Evolutionary conservation across 202 grass and related monocot genomes (phyloP).

Genomic region (Setaria italica): DNA sequence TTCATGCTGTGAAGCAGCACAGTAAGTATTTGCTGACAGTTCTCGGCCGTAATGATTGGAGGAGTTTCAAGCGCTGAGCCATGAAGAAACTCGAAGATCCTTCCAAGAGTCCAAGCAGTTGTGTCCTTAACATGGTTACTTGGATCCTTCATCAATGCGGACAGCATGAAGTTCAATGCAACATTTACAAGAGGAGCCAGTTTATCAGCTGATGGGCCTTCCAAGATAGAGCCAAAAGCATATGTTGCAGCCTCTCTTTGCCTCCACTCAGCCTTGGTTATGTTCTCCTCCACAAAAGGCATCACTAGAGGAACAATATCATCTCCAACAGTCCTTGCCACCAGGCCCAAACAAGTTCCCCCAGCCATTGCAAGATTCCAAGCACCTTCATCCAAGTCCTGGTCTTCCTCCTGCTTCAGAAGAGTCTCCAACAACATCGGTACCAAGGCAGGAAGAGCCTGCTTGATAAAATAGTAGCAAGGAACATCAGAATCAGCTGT

Average conservation of each 20-base stretch:
- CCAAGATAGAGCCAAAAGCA: constrained; percentile 92
- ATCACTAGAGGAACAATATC: constrained; percentile 94
- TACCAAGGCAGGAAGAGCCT: constrained; percentile 83
- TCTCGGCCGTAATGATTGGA: constrained; percentile 80
- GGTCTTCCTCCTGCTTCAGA: constrained; percentile 96
- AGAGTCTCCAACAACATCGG: constrained; percentile 87
- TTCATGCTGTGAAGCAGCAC: constrained; percentile 96
- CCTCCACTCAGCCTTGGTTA: constrained; percentile 89
- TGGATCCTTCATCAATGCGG: constrained; percentile 75
- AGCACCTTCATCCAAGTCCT: constrained; percentile 92
- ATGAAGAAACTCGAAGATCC: constrained; percentile 95
- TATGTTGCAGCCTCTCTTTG: constrained; percentile 89
- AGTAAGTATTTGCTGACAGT: constrained; percentile 85
- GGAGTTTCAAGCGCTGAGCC: constrained; percentile 78
- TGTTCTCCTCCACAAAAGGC: constrained; percentile 95
- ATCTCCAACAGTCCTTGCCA: constrained; percentile 90
- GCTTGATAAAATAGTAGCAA: constrained; percentile 95
- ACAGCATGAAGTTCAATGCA: constrained; percentile 82
- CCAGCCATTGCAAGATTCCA: constrained; percentile 99
- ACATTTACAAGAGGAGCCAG: constrained; percentile 82
- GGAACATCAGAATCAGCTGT: constrained; percentile 89
- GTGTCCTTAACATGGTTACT: constrained; percentile 96
- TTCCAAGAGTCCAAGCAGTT: constrained; percentile 91
- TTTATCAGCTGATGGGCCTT: constrained; percentile 90
- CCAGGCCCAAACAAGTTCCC: constrained; percentile 89